Conservation (phyloP, 2,329 filamentous ascomycete genomes). For the Diaporthe batatas region DNA sequence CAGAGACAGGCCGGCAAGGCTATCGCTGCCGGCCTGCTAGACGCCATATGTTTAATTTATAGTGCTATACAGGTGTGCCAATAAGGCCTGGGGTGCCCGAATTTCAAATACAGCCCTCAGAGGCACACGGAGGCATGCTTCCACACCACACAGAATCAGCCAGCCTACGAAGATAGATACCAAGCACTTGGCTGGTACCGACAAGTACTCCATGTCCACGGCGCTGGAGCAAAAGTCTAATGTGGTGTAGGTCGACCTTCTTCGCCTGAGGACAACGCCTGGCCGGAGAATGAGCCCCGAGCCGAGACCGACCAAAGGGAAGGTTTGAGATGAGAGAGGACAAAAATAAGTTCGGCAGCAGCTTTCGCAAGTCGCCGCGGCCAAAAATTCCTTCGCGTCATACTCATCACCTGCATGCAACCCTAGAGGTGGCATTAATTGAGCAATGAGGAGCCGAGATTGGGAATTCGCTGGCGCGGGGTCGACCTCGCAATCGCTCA, state of each 20-base stretch:
- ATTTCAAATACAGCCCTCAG: not conserved
- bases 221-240: constrained; percentile 23
- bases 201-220: constrained; percentile 8
- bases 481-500: constrained; percentile 6
- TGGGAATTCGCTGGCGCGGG: constrained; percentile 22
- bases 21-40: constrained; percentile 21
- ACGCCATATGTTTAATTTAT: constrained; percentile 22
- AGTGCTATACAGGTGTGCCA: constrained; percentile 19
- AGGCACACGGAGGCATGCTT: constrained; percentile 16
- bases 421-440: constrained; percentile 26
- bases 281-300: constrained; percentile 6
- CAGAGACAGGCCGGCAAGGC: constrained; percentile 19
- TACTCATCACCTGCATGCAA: constrained; percentile 34
- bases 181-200: constrained; percentile 12
- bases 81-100: constrained; percentile 15
- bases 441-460: constrained; percentile 35
- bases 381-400: constrained; percentile 21
- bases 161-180: constrained; percentile 4
- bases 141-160: constrained; percentile 20
- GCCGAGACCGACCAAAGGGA: constrained; percentile 26
- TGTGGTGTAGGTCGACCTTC: not conserved
- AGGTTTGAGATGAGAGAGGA: constrained; percentile 13
- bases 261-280: not conserved
- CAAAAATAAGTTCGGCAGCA: constrained; percentile 22
- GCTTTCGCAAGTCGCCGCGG: constrained; percentile 14